Conservation (phyloP, 306 rosid genomes). For the Hippophae tibetana region DNA sequence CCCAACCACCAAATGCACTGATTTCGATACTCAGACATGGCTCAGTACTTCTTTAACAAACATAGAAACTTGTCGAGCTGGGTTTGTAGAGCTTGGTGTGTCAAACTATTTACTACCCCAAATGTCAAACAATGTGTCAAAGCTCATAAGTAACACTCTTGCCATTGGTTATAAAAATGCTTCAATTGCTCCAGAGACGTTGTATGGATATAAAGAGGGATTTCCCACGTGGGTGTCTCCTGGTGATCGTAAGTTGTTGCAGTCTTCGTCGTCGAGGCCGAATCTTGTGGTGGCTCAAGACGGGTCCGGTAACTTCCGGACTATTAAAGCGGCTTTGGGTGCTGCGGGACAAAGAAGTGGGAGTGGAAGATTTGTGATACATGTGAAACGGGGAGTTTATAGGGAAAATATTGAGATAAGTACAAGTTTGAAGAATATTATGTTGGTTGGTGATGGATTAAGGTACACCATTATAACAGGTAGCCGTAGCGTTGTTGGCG, state of each 20-base stretch:
- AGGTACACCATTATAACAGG: constrained; percentile 40
- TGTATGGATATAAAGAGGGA: constrained; percentile 15
- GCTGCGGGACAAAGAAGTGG: constrained; percentile 27
- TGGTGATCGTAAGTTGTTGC: constrained; percentile 36
- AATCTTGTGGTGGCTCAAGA: constrained; percentile 53
- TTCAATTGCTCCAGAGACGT: constrained; percentile 11
- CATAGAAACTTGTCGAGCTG: constrained; percentile 45
- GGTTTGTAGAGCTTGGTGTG: constrained; percentile 43
- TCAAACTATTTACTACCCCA: constrained; percentile 25
- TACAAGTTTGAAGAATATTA: constrained; percentile 32
- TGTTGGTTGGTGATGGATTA: constrained; percentile 42
- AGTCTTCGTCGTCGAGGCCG: constrained; percentile 14
- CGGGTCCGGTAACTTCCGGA: constrained; percentile 36
- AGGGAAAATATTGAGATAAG: constrained; percentile 40
- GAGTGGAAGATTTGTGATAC: constrained; percentile 37
- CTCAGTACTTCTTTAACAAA: constrained; percentile 41
- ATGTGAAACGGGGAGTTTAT: constrained; percentile 38
- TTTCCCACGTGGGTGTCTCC: constrained; percentile 40
- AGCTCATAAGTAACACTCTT: constrained; percentile 33
- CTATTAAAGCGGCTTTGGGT: constrained; percentile 34
- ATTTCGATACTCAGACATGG: constrained; percentile 43
- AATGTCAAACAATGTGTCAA: constrained; percentile 42
- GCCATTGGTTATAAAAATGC: constrained; percentile 21
- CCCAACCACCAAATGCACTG: constrained; percentile 18
- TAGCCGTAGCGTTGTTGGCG: constrained; percentile 40